phyloP scores from a whole-genome alignment of 2,329 filamentous ascomycete species.

The Colletotrichum brevisporum region DNA sequence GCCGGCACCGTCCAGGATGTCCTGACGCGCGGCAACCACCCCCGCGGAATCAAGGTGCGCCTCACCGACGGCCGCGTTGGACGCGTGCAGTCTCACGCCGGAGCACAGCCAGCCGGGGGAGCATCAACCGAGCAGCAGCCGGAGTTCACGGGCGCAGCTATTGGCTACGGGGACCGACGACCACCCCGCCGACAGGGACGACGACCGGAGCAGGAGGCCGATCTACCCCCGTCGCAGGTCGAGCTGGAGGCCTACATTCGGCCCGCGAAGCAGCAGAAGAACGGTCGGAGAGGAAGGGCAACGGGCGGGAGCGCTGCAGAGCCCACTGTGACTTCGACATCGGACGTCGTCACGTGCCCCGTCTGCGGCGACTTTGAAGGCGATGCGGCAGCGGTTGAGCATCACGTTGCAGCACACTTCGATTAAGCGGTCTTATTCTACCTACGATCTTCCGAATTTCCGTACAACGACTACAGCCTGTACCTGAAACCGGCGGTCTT shows the following conservation, averaged over 20 bases:
- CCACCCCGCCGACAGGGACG: conserved; percentile 22
- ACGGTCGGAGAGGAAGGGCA: not conserved
- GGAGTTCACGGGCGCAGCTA: not conserved
- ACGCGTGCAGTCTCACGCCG: conserved; percentile 75
- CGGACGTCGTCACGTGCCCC: conserved; percentile 64
- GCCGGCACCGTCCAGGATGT: conserved; percentile 76
- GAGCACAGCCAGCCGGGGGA: conserved; percentile 31
- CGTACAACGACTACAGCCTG: conserved; percentile 49
- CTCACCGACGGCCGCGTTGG: conserved; percentile 80
- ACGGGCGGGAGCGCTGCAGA: not conserved
- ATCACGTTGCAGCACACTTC: conserved; percentile 76
- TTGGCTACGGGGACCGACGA: not conserved
- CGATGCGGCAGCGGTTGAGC: conserved; percentile 76
- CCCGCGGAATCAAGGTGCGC: conserved; percentile 84
- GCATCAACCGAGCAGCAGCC: conserved; percentile 16
- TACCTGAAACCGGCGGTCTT: conserved; percentile 72
- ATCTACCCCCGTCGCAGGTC: conserved; percentile 14
- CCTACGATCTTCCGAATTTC: not conserved
- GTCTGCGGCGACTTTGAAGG: conserved; percentile 77
- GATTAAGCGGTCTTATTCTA: conserved; percentile 17
- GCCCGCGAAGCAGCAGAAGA: conserved; percentile 43
- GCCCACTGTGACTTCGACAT: conserved; percentile 5
- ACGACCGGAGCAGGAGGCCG: conserved; percentile 38
- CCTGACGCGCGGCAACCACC: conserved; percentile 81
- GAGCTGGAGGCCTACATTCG: conserved; percentile 66